Conservation (phyloP, 164 flowering plant species). For the Aristolochia contorta region DNA sequence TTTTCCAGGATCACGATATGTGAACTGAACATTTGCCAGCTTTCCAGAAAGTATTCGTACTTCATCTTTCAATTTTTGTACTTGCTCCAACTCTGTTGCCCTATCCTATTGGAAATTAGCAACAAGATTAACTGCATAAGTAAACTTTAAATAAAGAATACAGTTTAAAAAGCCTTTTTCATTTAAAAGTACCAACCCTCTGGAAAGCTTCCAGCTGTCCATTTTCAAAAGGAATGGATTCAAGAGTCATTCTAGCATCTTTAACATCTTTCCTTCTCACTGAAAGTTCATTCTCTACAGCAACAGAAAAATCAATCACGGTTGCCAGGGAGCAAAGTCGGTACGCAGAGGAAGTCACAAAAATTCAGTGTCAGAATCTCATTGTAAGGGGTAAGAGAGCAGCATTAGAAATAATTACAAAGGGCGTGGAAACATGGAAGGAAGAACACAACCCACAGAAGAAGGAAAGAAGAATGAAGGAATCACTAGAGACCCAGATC, state of each 20-base stretch:
- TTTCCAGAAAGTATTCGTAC: constrained; percentile 53
- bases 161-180: neutral
- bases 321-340: too few species aligned
- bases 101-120: constrained; percentile 49
- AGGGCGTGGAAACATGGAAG: too few species aligned
- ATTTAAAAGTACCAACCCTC: constrained; percentile 34
- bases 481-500: too few species aligned
- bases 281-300: constrained; percentile 65
- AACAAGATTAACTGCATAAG: neutral
- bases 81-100: constrained; percentile 41
- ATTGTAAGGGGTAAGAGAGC: too few species aligned
- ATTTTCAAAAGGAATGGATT: constrained; percentile 63
- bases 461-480: too few species aligned
- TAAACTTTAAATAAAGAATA: neutral
- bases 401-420: too few species aligned
- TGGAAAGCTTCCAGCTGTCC: constrained; percentile 75
- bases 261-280: constrained; percentile 56
- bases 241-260: constrained; percentile 34
- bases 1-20: constrained; percentile 62
- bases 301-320: too few species aligned
- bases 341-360: too few species aligned
- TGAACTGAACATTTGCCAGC: constrained; percentile 65
- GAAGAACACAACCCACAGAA: too few species aligned
- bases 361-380: too few species aligned
- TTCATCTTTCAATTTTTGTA: constrained; percentile 73